Percentiles rank a stretch among this genome's conserved stretches.
phyloP scores from a whole-genome alignment of 176 grass and related monocot species.

The Paspalum vaginatum region DNA sequence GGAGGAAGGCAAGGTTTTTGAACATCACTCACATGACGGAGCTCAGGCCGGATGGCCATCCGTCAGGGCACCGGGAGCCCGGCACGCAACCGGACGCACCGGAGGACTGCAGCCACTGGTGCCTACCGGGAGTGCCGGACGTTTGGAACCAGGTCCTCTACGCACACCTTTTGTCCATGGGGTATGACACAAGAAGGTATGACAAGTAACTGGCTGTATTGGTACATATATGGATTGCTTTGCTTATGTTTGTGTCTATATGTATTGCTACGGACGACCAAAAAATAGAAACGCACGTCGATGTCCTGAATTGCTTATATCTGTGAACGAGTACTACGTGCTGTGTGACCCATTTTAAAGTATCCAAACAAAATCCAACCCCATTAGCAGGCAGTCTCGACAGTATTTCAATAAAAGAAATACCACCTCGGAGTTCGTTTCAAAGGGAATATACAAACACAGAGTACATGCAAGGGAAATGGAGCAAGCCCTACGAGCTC shows the following conservation, averaged over 20 bases:
- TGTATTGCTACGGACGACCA: too few species aligned
- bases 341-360: too few species aligned
- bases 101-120: slow-evolving; percentile 94
- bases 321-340: too few species aligned
- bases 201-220: not conserved
- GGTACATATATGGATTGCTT: too few species aligned
- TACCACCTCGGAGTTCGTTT: slow-evolving; percentile 20
- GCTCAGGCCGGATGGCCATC: slow-evolving; percentile 47
- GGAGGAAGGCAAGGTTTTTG: slow-evolving; percentile 23
- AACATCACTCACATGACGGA: slow-evolving; percentile 51
- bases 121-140: slow-evolving; percentile 85
- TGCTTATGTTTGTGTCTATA: too few species aligned
- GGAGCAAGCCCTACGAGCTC: not conserved
- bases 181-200: slow-evolving; percentile 18
- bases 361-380: too few species aligned
- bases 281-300: too few species aligned
- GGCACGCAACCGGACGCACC: slow-evolving; percentile 43
- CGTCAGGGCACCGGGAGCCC: slow-evolving; percentile 34
- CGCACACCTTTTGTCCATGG: slow-evolving; percentile 33
- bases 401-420: too few species aligned
- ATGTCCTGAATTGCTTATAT: too few species aligned
- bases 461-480: slow-evolving; percentile 20
- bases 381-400: too few species aligned
- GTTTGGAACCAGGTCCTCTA: slow-evolving; percentile 69
- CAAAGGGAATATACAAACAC: slow-evolving; percentile 33